Evolutionary conservation across 192 early-diverging fungal species (phyloP), one percentile per base, ranked within the genome.

Genomic region (Haplosporangium gracile): DNA sequence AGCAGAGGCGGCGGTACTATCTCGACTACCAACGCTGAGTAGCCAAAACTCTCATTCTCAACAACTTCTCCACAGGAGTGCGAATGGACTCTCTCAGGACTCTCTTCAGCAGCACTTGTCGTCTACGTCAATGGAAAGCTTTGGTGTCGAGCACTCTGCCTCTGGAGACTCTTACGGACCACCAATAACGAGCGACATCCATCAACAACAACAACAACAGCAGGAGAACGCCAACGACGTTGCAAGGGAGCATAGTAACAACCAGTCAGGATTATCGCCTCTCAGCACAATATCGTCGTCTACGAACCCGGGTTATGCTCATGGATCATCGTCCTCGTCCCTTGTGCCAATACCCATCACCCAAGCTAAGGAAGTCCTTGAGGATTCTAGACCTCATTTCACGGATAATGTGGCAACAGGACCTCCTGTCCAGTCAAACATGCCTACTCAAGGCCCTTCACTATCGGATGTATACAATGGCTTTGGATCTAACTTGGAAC

Each of bases 111-210:
- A 55, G 15, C 39, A 32, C 2, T 49, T 70, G 51, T 55, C 36
- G 0, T 83, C 82, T 6, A 55, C 72, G 24, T 85, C 83, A 5
- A 77, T 78, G 20, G 83, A 85, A 7, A 85, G 78, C 29, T 26
- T 79, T 22, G 47, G 6, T 20, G 55, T 39, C 9, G 78, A 73
- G n/a, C 24, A 34, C 20, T 45, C 73, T 36, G 47, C 29, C 5
- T 45, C 71, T n/a, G 32, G 53, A 26, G 78, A 85, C 20, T 68
- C 77, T 38, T 11, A 26, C 34, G 47, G 22, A 22, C 43, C 26
- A 43, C 15, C 73, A 40, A 45, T 38, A 74, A 42, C 38, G 38
- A 51, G 29, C 60, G 36, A 39, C 29, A 72, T 68, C 49, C 74
- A 68, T 22, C 68, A 70, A 11, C 51, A 53, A 16, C 55, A 74